phyloP scores from a whole-genome alignment of 805 yeast species.

The Torulaspora gathmanii region DNA sequence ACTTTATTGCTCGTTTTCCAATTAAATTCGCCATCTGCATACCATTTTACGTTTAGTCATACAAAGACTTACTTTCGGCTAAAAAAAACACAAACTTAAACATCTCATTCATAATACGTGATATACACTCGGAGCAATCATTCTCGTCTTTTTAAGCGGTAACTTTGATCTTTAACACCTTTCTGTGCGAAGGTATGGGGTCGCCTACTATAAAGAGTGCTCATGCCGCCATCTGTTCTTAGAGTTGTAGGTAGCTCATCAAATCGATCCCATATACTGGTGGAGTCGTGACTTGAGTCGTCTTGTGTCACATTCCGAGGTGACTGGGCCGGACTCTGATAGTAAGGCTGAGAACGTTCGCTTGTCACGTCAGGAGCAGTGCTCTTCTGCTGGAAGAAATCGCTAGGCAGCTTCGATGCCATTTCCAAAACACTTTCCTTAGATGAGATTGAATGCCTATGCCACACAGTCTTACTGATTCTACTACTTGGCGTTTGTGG shows the following conservation, averaged over 20 bases:
- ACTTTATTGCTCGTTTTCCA: too few relatives aligned
- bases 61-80: neutral
- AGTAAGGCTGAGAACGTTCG: constrained; percentile 3
- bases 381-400: constrained; percentile 23
- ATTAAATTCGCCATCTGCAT: too few relatives aligned
- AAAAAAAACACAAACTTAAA: neutral
- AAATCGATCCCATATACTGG: constrained; percentile 18
- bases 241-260: constrained; percentile 21
- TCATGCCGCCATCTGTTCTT: constrained; percentile 17
- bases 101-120: neutral
- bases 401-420: constrained; percentile 26
- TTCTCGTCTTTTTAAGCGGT: constrained; percentile 2
- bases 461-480: constrained; percentile 6
- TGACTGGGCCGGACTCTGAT: constrained; percentile 11
- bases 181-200: constrained; percentile 3
- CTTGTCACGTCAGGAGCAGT: constrained; percentile 2
- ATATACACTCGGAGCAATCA: neutral
- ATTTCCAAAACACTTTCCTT: constrained; percentile 20
- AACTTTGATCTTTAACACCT: constrained; percentile 1
- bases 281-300: constrained; percentile 13
- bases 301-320: constrained; percentile 12
- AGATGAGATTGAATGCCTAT: constrained; percentile 16
- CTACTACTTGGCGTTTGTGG: constrained; percentile 9
- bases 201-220: constrained; percentile 12
- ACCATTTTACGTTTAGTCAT: neutral